Evolutionary conservation across 192 early-diverging fungal species (phyloP), one percentile per base, ranked within the genome.

Genomic region (Entomortierella chlamydospora): DNA sequence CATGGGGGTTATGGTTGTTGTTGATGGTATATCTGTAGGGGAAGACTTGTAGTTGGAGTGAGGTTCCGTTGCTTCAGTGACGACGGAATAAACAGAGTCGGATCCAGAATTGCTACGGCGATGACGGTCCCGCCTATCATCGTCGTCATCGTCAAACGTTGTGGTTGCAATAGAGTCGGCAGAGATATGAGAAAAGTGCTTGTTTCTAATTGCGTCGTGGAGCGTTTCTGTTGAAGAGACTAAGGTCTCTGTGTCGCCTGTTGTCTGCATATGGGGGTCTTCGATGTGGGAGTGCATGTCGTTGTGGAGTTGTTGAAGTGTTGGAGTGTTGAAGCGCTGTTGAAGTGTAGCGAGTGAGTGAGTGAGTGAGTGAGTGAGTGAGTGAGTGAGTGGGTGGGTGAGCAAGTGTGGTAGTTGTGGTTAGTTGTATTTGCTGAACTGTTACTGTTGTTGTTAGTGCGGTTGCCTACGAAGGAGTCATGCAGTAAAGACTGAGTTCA

Each of bases 41-140:
- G 63, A 15, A 3, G 52, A 57, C 33, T 70, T 70, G 26, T 70
- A 55, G 26, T 52, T 63, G 22, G 39, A 50, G 41, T 45, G 67
- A 4, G 67, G 68, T 17, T 65, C 74, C n/a, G 76, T 79, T n/a
- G 76, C 22, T 52, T 79, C 76, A 37, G 76, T 79, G 50, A 65
- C 76, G 10, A 68, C 68, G n/a, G 76, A 79, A 68, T 61, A 79
- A 39, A 79, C 61, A 22, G 76, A 79, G 56, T 79, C 76, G 13
- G 76, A 61, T 29, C 68, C 63, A 33, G 76, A 79, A 28, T 51
- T 26, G 42, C 57, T 70, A 26, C 76, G 68, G 29, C 76, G 76
- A 51, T 70, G 67, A 50, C 47, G 62, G 28, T 70, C 68, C 25
- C 47, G 34, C 22, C 47, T 34, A 30, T 64, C 29, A 26, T 74